Conservation (phyloP, 2,329 filamentous ascomycete genomes). For the Aspergillus jensenii region DNA sequence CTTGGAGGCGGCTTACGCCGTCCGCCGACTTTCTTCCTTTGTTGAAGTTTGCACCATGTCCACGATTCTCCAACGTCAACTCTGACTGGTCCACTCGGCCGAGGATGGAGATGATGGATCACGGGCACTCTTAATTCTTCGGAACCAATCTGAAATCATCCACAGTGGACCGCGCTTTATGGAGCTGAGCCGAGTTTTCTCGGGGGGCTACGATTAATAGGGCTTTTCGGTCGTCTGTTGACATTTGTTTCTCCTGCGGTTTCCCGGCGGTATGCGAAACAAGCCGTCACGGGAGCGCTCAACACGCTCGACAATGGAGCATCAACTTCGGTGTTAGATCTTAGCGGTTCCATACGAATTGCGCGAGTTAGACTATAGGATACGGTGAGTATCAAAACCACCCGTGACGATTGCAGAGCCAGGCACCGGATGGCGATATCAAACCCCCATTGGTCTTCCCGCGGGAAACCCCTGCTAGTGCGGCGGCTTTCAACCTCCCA, state of each 20-base stretch:
- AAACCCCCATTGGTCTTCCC: conserved; percentile 9
- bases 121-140: background rate
- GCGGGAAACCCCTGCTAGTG: conserved; percentile 15
- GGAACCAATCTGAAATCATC: conserved; percentile 3
- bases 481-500: background rate
- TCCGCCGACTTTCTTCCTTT: background rate
- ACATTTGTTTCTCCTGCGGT: background rate
- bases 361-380: background rate
- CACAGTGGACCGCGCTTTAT: conserved; percentile 6
- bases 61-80: background rate
- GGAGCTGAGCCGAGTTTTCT: conserved; percentile 2
- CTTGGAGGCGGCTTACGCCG: conserved; percentile 12
- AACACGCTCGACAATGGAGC: background rate
- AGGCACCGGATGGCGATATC: conserved; percentile 5
- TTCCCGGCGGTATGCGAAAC: conserved; percentile 1
- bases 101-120: conserved; percentile 3
- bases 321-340: background rate
- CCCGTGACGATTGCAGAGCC: background rate
- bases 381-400: background rate
- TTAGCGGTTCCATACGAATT: background rate
- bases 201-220: conserved; percentile 1
- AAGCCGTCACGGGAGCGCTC: background rate
- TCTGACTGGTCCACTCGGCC: background rate
- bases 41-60: background rate
- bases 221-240: background rate